Conservation (phyloP, 257 asterid genomes). For the Gardenia jasminoides region DNA sequence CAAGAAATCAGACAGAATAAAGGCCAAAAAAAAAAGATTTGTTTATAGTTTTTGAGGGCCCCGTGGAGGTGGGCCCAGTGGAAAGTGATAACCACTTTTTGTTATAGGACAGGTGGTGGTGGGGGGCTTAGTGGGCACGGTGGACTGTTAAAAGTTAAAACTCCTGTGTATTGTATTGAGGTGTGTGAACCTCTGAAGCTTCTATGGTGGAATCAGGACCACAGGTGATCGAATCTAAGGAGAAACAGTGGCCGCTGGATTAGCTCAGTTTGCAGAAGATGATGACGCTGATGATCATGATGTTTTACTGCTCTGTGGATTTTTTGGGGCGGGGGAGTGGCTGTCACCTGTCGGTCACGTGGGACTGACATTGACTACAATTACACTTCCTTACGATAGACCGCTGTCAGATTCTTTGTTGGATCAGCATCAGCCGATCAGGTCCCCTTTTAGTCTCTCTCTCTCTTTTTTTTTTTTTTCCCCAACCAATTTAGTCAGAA, state of each 20-base stretch:
- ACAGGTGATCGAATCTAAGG: neutral
- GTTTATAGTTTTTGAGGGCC: neutral
- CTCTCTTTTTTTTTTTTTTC: neutral
- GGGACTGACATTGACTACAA: constrained; percentile 15
- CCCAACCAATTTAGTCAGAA: neutral
- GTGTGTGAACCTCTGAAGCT: neutral
- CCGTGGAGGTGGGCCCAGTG: neutral
- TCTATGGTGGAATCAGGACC: constrained; percentile 14
- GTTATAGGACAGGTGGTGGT: neutral
- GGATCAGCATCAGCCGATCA: neutral
- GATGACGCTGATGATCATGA: too few relatives aligned
- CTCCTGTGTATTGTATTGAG: constrained; percentile 12
- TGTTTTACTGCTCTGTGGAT: too few relatives aligned
- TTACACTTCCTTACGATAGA: too few relatives aligned
- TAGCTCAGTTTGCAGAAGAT: neutral
- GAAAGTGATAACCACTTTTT: constrained; percentile 10
- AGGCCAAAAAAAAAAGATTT: too few relatives aligned
- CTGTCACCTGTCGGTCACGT: constrained; percentile 21
- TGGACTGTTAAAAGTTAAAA: constrained; percentile 27
- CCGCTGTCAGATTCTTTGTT: neutral
- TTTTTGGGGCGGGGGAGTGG: neutral
- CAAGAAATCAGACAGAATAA: neutral
- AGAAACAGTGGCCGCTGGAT: constrained; percentile 27
- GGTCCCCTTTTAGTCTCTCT: neutral
- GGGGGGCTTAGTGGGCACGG: constrained; percentile 10